A percentile compares a stretch with the other conserved stretches of the same genome.
phyloP scores from a whole-genome alignment of 2,329 filamentous ascomycete genomes.

The Fulvia fulva region DNA sequence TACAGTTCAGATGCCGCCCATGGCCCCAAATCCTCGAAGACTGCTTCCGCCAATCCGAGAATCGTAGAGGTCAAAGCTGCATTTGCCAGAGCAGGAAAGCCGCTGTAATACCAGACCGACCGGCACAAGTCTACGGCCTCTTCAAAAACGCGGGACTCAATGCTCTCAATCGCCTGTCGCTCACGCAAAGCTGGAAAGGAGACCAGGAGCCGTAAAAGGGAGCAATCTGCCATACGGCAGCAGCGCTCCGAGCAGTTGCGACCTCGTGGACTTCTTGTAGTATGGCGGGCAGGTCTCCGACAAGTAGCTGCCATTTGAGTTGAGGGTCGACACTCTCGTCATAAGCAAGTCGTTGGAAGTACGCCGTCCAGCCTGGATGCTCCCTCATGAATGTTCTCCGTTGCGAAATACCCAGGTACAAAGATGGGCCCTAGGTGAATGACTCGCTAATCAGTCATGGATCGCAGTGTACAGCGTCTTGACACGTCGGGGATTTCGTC shows the following conservation, averaged over 20 bases:
- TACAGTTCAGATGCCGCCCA: background rate
- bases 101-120: background rate
- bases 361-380: background rate
- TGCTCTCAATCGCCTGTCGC: background rate
- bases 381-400: background rate
- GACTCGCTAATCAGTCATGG: background rate
- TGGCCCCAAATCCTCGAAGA: background rate
- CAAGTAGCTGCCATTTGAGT: background rate
- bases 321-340: background rate
- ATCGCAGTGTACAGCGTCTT: too few species aligned
- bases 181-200: background rate
- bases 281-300: background rate
- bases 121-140: background rate
- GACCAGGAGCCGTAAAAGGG: background rate
- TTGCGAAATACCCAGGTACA: background rate
- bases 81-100: background rate
- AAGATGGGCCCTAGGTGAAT: background rate
- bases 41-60: background rate
- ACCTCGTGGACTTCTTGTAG: background rate
- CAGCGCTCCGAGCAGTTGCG: background rate
- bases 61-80: background rate
- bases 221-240: background rate
- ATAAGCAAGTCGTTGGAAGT: background rate
- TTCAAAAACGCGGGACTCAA: background rate
- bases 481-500: too few species aligned